A percentile compares a stretch with the other conserved stretches of the same genome.
Conservation (phyloP, 2,329 filamentous ascomycete species). For the Pseudogymnoascus sp. region DNA sequence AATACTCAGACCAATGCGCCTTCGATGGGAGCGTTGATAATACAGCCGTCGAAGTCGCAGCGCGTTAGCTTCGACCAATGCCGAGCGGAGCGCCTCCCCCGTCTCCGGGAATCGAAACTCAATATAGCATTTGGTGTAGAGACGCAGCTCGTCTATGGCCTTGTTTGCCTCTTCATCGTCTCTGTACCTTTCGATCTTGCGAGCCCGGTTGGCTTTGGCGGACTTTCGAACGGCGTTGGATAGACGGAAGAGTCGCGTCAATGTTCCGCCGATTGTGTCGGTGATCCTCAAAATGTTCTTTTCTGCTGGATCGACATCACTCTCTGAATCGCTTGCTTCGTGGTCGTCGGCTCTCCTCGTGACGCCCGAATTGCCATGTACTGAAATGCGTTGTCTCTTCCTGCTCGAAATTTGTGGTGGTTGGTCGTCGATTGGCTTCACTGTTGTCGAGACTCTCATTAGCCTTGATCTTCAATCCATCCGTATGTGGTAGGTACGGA, state of each 20-base stretch:
- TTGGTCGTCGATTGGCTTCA: conserved; percentile 24
- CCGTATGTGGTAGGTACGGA: conserved; percentile 9
- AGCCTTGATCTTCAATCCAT: conserved; percentile 12
- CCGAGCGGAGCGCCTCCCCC: conserved; percentile 24
- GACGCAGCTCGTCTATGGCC: conserved; percentile 26
- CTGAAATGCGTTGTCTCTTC: conserved; percentile 14
- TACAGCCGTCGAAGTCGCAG: conserved; percentile 21
- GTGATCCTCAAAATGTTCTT: conserved; percentile 24
- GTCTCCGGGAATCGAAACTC: conserved; percentile 25
- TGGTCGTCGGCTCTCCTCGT: conserved; percentile 7
- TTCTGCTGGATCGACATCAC: conserved; percentile 1
- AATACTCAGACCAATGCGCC: conserved; percentile 18
- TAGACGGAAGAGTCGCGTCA: conserved; percentile 28
- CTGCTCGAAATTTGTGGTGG: conserved; percentile 21
- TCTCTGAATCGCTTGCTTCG: neutral
- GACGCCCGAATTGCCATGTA: conserved; percentile 18
- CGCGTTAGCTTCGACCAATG: conserved; percentile 21
- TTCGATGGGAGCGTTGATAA: conserved; percentile 21
- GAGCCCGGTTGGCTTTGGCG: conserved; percentile 24
- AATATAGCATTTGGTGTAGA: conserved; percentile 29
- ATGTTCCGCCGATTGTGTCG: conserved; percentile 23
- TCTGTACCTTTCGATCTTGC: conserved; percentile 23
- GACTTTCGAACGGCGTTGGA: conserved; percentile 28
- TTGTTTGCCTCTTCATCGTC: conserved; percentile 27
- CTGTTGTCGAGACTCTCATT: conserved; percentile 21